Base-by-base conservation (phyloP, 2,329 filamentous ascomycete species). In the Leptographium flavum region DNA sequence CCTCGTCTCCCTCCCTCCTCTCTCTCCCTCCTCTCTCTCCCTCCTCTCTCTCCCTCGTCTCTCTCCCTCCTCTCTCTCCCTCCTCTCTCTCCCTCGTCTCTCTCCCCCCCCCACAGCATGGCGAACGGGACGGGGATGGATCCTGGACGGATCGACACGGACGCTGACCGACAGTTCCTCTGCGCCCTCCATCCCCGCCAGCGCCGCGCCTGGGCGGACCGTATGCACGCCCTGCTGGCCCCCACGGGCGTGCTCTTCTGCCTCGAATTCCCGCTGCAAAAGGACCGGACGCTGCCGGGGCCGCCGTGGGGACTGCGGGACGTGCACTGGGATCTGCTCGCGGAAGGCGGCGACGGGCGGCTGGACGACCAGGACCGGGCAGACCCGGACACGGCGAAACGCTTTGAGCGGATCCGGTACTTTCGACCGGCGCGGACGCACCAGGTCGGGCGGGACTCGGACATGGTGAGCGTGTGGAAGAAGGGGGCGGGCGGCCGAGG, bases 231-330 rank as follows among this genome's bases (percentile, higher is more conserved):
- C 11, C 51, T 65, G 9, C 46, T 64, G 1, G 47, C 49, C 1
- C 48, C 52, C 0, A 50, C 50, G 5, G 62, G 62, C 2, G 47
- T 58, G 3, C 53, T 66, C 17, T 52, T 66, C 17, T 66, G 63
- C 47, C 53, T 66, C 22, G 63, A 66, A 47, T 66, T 66, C 45
- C 64, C 64, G 0, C 47, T 66, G 36, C 63, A 58, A 47, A 66
- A 65, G 50, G 46, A 43, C 19, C 38, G 36, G 13, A 36, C 49
- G 32, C 49, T 56, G 9, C 57, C 56, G 5, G 63, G 64, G 2
- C 64, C 63, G 3, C 64, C 63, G 5, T 66, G 61, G 60, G 58
- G 57, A 1, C 45, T 66, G 19, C 54, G 58, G 19, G 59, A 58
- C 1, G 58, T 61, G n/a, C 55, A 63, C 46, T 62, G 56, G 58